Base-by-base conservation (phyloP, 805 yeast species). In the Monosporozyma siamensis region DNA sequence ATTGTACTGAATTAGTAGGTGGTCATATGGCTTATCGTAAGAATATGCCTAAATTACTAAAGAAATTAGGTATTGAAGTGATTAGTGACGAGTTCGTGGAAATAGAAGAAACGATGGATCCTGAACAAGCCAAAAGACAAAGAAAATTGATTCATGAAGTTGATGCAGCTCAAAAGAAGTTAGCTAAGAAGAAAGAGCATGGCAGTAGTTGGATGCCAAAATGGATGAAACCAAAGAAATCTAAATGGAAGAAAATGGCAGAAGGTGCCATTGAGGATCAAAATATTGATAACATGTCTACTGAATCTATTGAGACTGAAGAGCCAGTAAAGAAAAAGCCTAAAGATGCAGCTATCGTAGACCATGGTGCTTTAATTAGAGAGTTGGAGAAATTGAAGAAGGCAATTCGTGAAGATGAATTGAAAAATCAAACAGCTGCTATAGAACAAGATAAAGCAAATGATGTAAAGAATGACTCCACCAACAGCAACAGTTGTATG, bases 1-100 rank as follows among this genome's bases (percentile, higher is more conserved):
- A 92, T 56, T 86, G 95, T 55, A 84, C 97, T 0, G 87, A 80
- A 15, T 54, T 71, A 41, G 95, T 90, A 4, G 88, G 83, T 46
- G 98, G 98, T 1, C 98, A 92, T 66, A 86, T 92, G 96, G 87
- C 83, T n/a, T 92, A 92, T 64, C 82, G 98, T 66, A 82, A 82
- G 48, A 88, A 87, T 10, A 87, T 92, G 74, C 99, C 99, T 1
- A 77, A 77, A 52, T 70, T 92, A 35, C 59, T 92, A 49, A 73
- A 74, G 48, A 63, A 66, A 40, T 53, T 85, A 32, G 89, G 84
- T 4, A 82, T 94, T 78, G 82, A 84, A 43, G 87, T 92, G 4
- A 59, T 88, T 34, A 77, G 82, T 48, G 98, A 92, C 45, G 95
- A 89, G 59, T 92, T 92, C 58, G 81, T 84, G 15, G 98, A 92